Conservation (phyloP, 768 basidiomycete genomes). For the Pleurotus tuber-regium region DNA sequence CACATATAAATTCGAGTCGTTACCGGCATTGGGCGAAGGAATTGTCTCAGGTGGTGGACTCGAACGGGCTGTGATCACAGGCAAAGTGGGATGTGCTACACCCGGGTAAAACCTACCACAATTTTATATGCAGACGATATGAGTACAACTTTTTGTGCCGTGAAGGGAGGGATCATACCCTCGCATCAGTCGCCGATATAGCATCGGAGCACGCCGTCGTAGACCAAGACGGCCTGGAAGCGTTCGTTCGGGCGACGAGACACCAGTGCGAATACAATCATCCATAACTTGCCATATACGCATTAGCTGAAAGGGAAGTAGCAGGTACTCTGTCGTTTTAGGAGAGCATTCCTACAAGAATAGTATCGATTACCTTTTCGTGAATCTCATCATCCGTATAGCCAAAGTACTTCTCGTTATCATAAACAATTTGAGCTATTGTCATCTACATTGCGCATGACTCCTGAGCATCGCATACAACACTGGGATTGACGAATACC, state of each 20-base stretch:
- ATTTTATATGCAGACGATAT: conserved; percentile 7
- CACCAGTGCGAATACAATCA: conserved; percentile 83
- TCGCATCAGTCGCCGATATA: conserved; percentile 89
- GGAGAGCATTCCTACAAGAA: too few species aligned
- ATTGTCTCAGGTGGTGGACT: conserved; percentile 16
- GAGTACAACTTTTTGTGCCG: too few species aligned
- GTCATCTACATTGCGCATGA: conserved; percentile 58
- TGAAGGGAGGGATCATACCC: conserved; percentile 47
- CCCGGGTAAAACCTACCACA: conserved; percentile 48
- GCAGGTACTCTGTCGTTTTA: too few species aligned
- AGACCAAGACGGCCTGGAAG: conserved; percentile 85
- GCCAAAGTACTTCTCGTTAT: conserved; percentile 85
- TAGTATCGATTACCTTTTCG: conserved; percentile 52
- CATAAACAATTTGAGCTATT: conserved; percentile 90
- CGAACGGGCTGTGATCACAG: conserved; percentile 24
- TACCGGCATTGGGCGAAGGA: conserved; percentile 16
- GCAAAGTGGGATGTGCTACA: conserved; percentile 30
- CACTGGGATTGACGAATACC: conserved; percentile 22
- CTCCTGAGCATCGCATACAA: conserved; percentile 3
- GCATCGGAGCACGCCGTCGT: conserved; percentile 79
- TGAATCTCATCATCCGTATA: conserved; percentile 74
- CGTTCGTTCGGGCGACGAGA: conserved; percentile 72
- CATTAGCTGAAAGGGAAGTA: conserved; percentile 50
- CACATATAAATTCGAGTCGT: conserved; percentile 16
- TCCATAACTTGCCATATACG: conserved; percentile 94